Percentiles rank a stretch among this genome's conserved stretches.
phyloP scores from a whole-genome alignment of 495 filamentous ascomycete species.

The Penicillium ucsense region DNA sequence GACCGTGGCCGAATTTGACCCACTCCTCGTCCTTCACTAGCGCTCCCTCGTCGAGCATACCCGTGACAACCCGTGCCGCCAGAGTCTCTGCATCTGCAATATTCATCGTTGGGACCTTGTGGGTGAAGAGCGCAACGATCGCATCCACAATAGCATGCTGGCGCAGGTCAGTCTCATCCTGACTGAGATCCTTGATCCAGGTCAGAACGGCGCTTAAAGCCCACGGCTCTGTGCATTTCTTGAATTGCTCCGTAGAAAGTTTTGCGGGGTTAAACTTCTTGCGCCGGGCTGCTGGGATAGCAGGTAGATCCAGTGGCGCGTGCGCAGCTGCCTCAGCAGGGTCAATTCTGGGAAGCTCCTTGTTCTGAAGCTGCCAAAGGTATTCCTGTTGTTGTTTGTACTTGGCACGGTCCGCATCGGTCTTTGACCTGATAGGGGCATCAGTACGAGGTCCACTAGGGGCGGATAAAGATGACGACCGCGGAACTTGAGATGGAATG shows the following conservation, averaged over 20 bases:
- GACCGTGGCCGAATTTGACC: constrained; percentile 77
- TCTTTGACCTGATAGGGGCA: constrained; percentile 83
- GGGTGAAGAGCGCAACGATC: constrained; percentile 81
- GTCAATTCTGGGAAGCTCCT: constrained; percentile 32
- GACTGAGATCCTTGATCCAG: constrained; percentile 83
- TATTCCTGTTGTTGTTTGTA: constrained; percentile 50
- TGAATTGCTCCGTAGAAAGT: constrained; percentile 73
- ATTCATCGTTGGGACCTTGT: constrained; percentile 98
- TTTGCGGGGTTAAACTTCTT: constrained; percentile 84
- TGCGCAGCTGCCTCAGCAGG: constrained; percentile 33
- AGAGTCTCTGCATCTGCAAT: constrained; percentile 91
- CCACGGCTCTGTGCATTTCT: constrained; percentile 84
- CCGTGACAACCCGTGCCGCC: constrained; percentile 63
- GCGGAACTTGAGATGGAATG: constrained; percentile 53
- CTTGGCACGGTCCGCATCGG: constrained; percentile 68
- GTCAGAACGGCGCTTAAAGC: constrained; percentile 76
- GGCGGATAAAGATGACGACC: constrained; percentile 76
- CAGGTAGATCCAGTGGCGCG: constrained; percentile 58
- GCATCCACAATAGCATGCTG: constrained; percentile 75
- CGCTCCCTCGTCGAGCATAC: constrained; percentile 71
- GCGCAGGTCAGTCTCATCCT: constrained; percentile 74
- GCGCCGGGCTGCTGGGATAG: constrained; percentile 56
- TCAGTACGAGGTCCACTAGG: constrained; percentile 70
- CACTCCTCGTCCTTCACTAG: constrained; percentile 91
- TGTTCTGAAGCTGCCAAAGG: constrained; percentile 40